These are phyloP conservation scores for Kwoniella sp. DNA, from an alignment of 768 basidiomycete genomes.

Conservation along the genomic window DNA sequence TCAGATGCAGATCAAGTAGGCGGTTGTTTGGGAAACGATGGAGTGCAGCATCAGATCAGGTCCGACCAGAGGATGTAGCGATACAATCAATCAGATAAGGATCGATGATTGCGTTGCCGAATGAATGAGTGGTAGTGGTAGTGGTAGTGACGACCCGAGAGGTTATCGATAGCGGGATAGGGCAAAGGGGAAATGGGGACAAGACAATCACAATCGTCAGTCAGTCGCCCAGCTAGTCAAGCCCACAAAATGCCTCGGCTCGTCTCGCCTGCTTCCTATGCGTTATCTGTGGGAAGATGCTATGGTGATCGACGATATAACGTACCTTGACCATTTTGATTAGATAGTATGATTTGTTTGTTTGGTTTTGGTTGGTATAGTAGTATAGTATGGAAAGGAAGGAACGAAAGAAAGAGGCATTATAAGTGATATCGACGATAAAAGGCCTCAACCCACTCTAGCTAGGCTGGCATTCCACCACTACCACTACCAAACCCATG, in stretches of 20 bases:
- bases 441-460: not conserved
- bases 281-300: not conserved
- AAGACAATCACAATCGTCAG: conserved; percentile 2
- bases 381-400: not conserved
- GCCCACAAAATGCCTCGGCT: not conserved
- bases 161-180: not conserved
- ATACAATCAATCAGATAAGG: not conserved
- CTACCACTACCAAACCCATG: not conserved
- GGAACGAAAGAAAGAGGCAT: not conserved
- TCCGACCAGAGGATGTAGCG: not conserved
- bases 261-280: no score
- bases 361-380: conserved; percentile 9
- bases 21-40: not conserved
- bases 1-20: not conserved
- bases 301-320: conserved; percentile 6
- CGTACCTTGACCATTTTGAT: conserved; percentile 49
- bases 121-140: not conserved
- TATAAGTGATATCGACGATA: not conserved
- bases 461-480: not conserved
- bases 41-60: not conserved
- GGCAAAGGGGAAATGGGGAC: conserved; percentile 9
- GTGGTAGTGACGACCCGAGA: conserved; percentile 11
- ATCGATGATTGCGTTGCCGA: not conserved
- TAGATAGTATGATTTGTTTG: conserved; percentile 12
- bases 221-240: conserved; percentile 1